Evolutionary conservation across 2,329 filamentous ascomycete species (phyloP), one percentile per base, ranked within the genome.

Genomic region (Trichoderma hamatum): DNA sequence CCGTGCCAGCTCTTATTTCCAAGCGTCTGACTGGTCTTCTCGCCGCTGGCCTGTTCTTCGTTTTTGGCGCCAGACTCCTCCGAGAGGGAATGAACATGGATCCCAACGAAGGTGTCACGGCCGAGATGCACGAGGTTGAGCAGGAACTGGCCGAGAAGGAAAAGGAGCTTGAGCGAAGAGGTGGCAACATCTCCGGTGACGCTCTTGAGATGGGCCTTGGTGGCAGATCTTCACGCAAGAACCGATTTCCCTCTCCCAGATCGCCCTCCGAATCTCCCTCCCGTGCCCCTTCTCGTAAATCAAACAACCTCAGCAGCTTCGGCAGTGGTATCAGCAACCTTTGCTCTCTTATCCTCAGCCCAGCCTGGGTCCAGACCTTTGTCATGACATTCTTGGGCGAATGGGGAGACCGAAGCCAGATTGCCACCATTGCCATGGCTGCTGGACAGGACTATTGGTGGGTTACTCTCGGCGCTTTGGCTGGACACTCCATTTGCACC

Each of bases 361-460:
- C 96, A 1, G 96, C 94, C 0, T 99, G 96, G 96, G 96, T 99
- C 16, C 95, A 98, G 81, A 99, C 96, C 0, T 99, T 99, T 78
- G 88, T 96, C 74, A 99, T 99, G 96, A 99, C 96, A 2, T 99
- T 99, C 82, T 83, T 99, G 34, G 96, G 96, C 51, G 96, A 99
- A 80, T 99, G 96, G 96, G 96, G 96, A 69, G 96, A 99, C 77
- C 89, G 96, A 73, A 97, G 93, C 78, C 96, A 99, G 82, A 98
- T 99, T 76, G 96, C 96, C 26, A 99, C 96, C 0, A 97, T 99
- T 77, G 96, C 96, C 66, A 99, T 99, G 96, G 96, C 96, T 61
- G 95, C 96, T 39, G 96, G 96, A 24, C 93, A 97, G 80, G 96
- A 99, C 78, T 99, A 98, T 80, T 98, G 95, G 95, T 97, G 94